Conservation (phyloP, 805 yeast species). For the Candida stauntonica region DNA sequence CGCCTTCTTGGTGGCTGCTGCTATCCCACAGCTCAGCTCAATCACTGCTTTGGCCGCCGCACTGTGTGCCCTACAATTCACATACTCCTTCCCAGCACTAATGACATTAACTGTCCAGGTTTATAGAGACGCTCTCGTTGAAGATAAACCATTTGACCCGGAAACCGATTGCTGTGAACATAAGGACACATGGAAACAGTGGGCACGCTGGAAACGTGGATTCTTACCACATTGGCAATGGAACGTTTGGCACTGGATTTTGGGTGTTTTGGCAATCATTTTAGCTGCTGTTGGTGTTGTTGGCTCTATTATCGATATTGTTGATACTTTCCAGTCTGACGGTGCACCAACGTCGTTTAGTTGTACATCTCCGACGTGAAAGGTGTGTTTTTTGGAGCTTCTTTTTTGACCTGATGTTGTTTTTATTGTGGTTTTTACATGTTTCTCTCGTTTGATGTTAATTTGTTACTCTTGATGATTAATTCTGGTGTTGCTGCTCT, state of each 20-base stretch:
- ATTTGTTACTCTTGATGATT: too few species aligned
- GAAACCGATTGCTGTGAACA: conserved; percentile 10
- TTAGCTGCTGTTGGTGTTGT: conserved; percentile 30
- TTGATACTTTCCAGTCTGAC: conserved; percentile 20
- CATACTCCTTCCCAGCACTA: conserved; percentile 27
- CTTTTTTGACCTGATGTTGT: background rate
- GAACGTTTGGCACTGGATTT: conserved; percentile 19
- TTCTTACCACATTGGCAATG: conserved; percentile 16
- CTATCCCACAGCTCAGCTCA: conserved; percentile 27
- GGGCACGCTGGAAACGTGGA: conserved; percentile 21
- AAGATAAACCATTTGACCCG: conserved; percentile 16
- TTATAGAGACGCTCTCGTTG: conserved; percentile 17
- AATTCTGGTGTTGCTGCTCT: too few species aligned
- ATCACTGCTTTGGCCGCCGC: conserved; percentile 26
- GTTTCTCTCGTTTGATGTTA: background rate
- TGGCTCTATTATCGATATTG: conserved; percentile 28
- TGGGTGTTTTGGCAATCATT: conserved; percentile 26
- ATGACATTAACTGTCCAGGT: conserved; percentile 24
- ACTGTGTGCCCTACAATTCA: conserved; percentile 14
- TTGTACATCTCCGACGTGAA: conserved; percentile 26
- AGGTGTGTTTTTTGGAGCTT: too few species aligned
- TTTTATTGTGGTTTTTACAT: background rate
- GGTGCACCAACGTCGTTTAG: conserved; percentile 30
- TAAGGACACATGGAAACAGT: conserved; percentile 11
- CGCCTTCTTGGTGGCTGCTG: conserved; percentile 14